Evolutionary conservation across 768 basidiomycete species (phyloP).

Genomic region (Pluteus cervinus): DNA sequence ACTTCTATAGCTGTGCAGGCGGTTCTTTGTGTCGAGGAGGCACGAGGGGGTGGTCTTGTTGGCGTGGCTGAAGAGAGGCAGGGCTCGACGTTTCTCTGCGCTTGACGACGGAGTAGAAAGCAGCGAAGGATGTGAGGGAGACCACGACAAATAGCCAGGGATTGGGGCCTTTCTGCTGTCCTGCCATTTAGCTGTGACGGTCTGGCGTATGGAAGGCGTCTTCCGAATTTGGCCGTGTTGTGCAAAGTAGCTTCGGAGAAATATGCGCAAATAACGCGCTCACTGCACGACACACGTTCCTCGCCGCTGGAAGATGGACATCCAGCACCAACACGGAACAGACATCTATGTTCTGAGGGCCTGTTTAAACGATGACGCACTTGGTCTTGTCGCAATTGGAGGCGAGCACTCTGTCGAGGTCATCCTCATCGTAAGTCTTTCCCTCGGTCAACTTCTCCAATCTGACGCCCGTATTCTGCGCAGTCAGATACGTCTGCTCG

Average conservation of each 20-base stretch:
- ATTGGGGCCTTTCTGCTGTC: conserved; percentile 47
- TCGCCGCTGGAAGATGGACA: too few relatives aligned
- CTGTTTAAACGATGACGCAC: conserved; percentile 56
- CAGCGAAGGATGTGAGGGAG: conserved; percentile 46
- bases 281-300: too few relatives aligned
- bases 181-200: too few relatives aligned
- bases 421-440: conserved; percentile 56
- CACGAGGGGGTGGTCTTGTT: conserved; percentile 59
- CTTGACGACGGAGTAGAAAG: conserved; percentile 52
- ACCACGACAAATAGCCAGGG: conserved; percentile 57
- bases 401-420: conserved; percentile 64
- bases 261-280: not conserved
- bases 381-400: conserved; percentile 67
- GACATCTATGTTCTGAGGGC: conserved; percentile 58
- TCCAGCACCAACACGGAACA: conserved; percentile 53
- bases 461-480: conserved; percentile 3
- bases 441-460: conserved; percentile 6
- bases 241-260: not conserved
- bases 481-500: conserved; percentile 39
- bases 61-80: conserved; percentile 53
- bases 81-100: conserved; percentile 52
- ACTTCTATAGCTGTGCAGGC: conserved; percentile 7
- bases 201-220: not conserved
- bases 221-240: not conserved
- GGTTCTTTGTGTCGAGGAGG: conserved; percentile 48